These are phyloP conservation scores for Zasmidium citrigriseum DNA, from an alignment of 2,329 filamentous ascomycete species.

Conservation along the genomic window DNA sequence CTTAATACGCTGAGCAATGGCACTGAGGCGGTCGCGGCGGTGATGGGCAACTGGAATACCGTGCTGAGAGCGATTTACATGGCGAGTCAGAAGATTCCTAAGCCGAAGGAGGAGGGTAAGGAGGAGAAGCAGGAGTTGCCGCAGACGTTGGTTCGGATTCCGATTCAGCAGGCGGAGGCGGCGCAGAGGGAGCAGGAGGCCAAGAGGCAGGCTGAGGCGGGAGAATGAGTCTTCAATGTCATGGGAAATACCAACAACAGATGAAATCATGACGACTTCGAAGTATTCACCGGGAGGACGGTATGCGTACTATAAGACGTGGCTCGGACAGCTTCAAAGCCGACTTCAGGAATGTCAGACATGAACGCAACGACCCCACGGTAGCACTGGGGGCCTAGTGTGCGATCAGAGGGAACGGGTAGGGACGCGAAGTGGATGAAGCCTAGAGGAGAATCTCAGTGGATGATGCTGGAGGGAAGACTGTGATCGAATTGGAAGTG, in stretches of 20 bases:
- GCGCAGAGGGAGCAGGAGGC: constrained; percentile 30
- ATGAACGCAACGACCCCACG: too few relatives aligned
- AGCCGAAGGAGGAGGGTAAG: constrained; percentile 47
- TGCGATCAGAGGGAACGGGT: too few relatives aligned
- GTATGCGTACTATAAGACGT: too few relatives aligned
- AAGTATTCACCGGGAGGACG: too few relatives aligned
- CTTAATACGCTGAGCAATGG: constrained; percentile 75
- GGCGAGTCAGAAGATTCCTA: constrained; percentile 74
- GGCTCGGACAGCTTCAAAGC: too few relatives aligned
- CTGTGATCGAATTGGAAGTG: too few relatives aligned
- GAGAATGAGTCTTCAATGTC: constrained; percentile 11
- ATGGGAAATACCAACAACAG: too few relatives aligned
- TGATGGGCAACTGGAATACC: constrained; percentile 85
- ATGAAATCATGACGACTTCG: not conserved
- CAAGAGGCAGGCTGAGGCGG: constrained; percentile 12
- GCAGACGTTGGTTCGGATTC: constrained; percentile 81
- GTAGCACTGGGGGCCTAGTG: too few relatives aligned
- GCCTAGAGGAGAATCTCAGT: too few relatives aligned
- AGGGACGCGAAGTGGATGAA: too few relatives aligned
- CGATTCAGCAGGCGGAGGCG: constrained; percentile 65
- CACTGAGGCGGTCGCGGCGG: constrained; percentile 82
- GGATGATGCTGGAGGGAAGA: too few relatives aligned
- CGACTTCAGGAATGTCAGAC: too few relatives aligned
- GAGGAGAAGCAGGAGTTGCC: constrained; percentile 59
- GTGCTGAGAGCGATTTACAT: constrained; percentile 82